Evolutionary conservation across 75 land plant genomes (phyloP).

Genomic region (Adiantum capillusveneris): DNA sequence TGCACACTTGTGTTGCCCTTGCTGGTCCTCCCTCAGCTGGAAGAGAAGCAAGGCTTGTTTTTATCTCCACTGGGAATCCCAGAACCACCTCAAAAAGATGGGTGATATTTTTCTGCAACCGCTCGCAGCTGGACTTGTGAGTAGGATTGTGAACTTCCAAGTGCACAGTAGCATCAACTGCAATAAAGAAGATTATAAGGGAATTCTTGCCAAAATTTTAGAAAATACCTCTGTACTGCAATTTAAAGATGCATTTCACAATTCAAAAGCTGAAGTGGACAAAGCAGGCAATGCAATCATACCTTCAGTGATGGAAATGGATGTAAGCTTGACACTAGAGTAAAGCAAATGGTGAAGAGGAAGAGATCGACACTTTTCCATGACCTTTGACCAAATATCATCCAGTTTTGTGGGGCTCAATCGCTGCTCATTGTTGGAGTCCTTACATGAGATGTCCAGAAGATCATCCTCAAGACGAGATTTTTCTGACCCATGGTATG

Average conservation of each 20-base stretch:
- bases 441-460: not conserved
- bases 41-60: constrained; percentile 33
- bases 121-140: constrained; percentile 52
- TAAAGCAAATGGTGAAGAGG: constrained; percentile 35
- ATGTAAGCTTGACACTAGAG: constrained; percentile 39
- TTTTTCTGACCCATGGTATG: too few species aligned
- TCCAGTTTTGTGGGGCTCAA: constrained; percentile 26
- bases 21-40: too few species aligned
- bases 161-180: too few species aligned
- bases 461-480: too few species aligned
- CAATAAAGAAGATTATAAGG: too few species aligned
- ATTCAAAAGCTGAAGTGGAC: not conserved
- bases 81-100: constrained; percentile 50
- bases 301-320: constrained; percentile 41
- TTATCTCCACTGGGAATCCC: constrained; percentile 55
- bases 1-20: too few species aligned
- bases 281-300: constrained; percentile 3
- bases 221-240: too few species aligned
- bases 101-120: constrained; percentile 53
- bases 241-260: too few species aligned
- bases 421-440: not conserved
- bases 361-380: constrained; percentile 33
- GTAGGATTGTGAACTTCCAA: constrained; percentile 41
- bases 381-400: constrained; percentile 42
- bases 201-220: too few species aligned